Percentiles rank a stretch among this genome's conserved stretches.
Evolutionary conservation across 2,329 filamentous ascomycete species (phyloP).

Genomic region (Colletotrichum truncatum): DNA sequence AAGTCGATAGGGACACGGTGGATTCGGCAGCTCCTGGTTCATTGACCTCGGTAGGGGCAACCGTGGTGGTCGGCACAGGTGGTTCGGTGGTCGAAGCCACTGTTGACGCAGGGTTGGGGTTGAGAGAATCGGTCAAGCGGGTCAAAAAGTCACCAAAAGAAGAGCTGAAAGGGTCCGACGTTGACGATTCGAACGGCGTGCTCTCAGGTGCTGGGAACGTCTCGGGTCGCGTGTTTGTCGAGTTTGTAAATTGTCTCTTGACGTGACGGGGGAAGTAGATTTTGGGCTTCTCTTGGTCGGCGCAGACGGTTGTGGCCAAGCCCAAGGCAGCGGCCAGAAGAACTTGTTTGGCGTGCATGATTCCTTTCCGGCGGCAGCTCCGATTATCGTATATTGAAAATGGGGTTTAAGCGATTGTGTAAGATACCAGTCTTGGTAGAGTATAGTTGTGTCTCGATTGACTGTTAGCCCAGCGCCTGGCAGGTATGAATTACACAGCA

Average conservation of each 20-base stretch:
- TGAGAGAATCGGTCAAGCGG: conserved; percentile 30
- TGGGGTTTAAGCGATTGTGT: conserved; percentile 29
- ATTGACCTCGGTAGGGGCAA: neutral
- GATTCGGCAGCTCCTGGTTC: neutral
- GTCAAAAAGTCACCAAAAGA: conserved; percentile 28
- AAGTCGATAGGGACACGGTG: conserved; percentile 27
- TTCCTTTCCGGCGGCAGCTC: conserved; percentile 32
- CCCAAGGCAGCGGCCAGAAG: conserved; percentile 59
- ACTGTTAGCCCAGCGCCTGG: conserved; percentile 16
- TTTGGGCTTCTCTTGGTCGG: conserved; percentile 55
- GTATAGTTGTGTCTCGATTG: neutral
- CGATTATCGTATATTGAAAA: conserved; percentile 1
- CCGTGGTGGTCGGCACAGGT: conserved; percentile 1
- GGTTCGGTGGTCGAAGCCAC: neutral
- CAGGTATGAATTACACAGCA: neutral
- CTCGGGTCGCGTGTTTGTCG: conserved; percentile 45
- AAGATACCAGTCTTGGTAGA: conserved; percentile 13
- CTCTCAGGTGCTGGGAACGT: conserved; percentile 36
- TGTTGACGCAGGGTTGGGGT: conserved; percentile 12
- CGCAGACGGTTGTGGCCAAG: conserved; percentile 54
- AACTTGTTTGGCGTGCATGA: conserved; percentile 59
- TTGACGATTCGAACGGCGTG: conserved; percentile 30
- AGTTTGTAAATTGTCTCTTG: conserved; percentile 59
- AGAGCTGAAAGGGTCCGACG: neutral
- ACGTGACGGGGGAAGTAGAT: conserved; percentile 68